Evolutionary conservation across 2,329 filamentous ascomycete genomes (phyloP), one percentile per base, ranked within the genome.

Genomic region (Claviceps sp.): DNA sequence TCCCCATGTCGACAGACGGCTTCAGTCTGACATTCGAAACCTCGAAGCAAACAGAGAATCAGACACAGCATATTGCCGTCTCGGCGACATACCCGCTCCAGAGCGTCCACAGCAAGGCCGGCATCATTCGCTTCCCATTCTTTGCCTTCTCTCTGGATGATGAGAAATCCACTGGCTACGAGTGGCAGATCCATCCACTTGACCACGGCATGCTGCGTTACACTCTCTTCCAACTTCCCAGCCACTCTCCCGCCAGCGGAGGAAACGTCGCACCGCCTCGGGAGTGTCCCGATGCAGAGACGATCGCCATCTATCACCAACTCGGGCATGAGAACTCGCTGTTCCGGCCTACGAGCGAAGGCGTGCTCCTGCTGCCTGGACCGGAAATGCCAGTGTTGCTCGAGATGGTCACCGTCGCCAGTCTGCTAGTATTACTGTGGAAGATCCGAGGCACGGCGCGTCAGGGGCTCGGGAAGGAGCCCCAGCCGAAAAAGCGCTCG

Each of bases 111-210:
- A 50, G 42, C 37, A 50, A 43, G 24, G 43, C 48, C 5, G 53
- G 53, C 30, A 38, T 22, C 22, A 26, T 50, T 38, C 46, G 40
- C 2, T 47, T 49, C 42, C 50, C 52, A 3, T 52, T 52, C 41
- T 52, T 50, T 24, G 34, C 38, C 16, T 54, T 54, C 41, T 52
- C 50, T 3, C 16, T 52, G 11, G 45, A 18, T 7, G 45, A 18
- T 7, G 24, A 38, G 3, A 44, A 34, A 14, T 11, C 45, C 20
- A 18, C 6, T 2, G n/a, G 37, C 18, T 52, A 52, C 22, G 49
- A 54, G 43, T 54, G 52, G 50, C 52, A 50, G 37, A 52, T 52
- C n/a, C 52, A 50, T 37, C 52, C 50, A 3, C 41, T 46, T 24
- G 41, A 52, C 20, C 46, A 54, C 37, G 50, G 52, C 41, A 42